Evolutionary conservation across 495 filamentous ascomycete genomes (phyloP), one percentile per base, ranked within the genome.

Genomic region (Penicillium parvum): DNA sequence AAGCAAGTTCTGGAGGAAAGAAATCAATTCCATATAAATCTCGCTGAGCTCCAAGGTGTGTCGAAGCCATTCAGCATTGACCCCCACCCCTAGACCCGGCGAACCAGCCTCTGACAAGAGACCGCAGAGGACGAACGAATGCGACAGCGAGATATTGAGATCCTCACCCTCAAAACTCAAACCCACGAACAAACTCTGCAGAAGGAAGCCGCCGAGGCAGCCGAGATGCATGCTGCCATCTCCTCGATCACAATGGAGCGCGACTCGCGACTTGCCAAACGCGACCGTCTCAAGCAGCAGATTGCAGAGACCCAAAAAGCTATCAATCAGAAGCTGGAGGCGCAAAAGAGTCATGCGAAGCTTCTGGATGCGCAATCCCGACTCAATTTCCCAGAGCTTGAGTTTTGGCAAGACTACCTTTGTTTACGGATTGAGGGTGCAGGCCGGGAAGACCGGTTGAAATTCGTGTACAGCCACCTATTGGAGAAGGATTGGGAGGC

Each of bases 361-460:
- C 75, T 85, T 46, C 57, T 90, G 18, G 85, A 94, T 58, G 73
- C 81, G 20, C 91, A 96, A 64, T 75, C 84, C 25, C 77, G 87
- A 29, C 83, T 86, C 47, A 96, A 97, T 63, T 76, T 84, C 30
- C 92, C 92, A 2, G 92, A 98, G 63, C 73, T 97, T 27, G 84
- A 88, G 27, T 97, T 98, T 63, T 98, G 94, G 94, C 83, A 94
- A 57, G 83, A 86, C 42, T 88, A 88, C 60, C 70, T 98, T 46
- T 85, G 91, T 44, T 54, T 97, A 68, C 73, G 84, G 37, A 91
- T 98, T 58, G 90, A 97, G 61, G 92, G 92, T 3, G 85, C 85
- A 0, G 91, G 91, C 0, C 73, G 76, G 37, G 82, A 85, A 40
- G 90, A 96, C 65, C 74, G 86, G 26, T 71, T 98, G 47, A 94